phyloP scores from a whole-genome alignment of 257 asterid species.

The Solanum bukasovii region DNA sequence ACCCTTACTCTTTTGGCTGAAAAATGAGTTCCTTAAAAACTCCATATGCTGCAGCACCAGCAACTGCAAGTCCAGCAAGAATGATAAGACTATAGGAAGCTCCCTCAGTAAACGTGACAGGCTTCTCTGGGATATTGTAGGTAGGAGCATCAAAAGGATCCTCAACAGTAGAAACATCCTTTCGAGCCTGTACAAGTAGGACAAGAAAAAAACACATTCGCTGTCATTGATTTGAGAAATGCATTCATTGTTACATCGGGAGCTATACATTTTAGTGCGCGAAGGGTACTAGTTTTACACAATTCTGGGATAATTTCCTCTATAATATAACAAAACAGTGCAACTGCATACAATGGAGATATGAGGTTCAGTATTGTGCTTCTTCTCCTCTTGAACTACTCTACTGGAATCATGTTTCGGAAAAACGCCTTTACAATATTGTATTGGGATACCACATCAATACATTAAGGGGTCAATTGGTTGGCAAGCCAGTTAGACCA shows the following conservation, averaged over 20 bases:
- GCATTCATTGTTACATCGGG: background rate
- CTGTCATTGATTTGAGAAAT: background rate
- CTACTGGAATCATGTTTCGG: background rate
- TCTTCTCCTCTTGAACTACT: background rate
- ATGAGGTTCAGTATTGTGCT: background rate
- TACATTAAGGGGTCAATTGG: background rate
- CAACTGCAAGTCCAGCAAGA: conserved; percentile 89
- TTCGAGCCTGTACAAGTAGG: conserved; percentile 43
- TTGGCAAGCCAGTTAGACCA: background rate
- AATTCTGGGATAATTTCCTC: background rate
- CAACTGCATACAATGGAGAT: background rate
- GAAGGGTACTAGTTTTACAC: background rate
- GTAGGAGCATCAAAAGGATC: conserved; percentile 95
- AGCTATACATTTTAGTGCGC: background rate
- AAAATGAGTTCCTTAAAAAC: conserved; percentile 80
- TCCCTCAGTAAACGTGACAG: conserved; percentile 89
- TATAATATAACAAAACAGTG: background rate
- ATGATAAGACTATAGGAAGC: conserved; percentile 75
- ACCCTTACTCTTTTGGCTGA: conserved; percentile 81
- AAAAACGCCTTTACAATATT: background rate
- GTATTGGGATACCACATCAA: background rate
- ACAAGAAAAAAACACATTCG: background rate
- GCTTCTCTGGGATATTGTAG: conserved; percentile 88
- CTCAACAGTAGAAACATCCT: conserved; percentile 61
- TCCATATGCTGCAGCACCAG: conserved; percentile 81